phyloP scores from a whole-genome alignment of 257 asterid species.

The Mitragyna speciosa region DNA sequence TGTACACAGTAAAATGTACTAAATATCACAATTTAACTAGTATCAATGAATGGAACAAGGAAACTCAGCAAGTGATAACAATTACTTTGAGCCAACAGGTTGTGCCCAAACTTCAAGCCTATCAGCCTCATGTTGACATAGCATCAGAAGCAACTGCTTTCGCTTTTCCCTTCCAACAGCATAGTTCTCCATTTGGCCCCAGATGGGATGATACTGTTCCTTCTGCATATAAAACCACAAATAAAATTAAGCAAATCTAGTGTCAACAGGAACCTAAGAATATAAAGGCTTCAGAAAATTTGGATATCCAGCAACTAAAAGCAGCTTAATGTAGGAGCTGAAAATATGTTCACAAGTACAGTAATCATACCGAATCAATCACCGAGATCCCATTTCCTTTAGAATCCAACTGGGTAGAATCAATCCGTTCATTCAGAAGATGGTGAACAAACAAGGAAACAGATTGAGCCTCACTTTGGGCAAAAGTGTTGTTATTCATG shows the following conservation, averaged over 20 bases:
- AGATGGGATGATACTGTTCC: slow-evolving; percentile 85
- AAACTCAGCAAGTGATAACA: slow-evolving; percentile 14
- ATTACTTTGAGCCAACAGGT: slow-evolving; percentile 85
- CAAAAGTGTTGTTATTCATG: slow-evolving; percentile 65
- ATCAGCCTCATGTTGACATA: slow-evolving; percentile 95
- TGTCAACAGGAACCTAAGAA: neutral
- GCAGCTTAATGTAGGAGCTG: slow-evolving; percentile 4
- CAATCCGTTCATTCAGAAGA: slow-evolving; percentile 68
- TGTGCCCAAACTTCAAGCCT: slow-evolving; percentile 99
- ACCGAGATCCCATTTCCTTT: slow-evolving; percentile 64
- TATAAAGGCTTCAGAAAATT: neutral
- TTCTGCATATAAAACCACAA: slow-evolving; percentile 49
- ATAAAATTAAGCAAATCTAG: slow-evolving; percentile 14
- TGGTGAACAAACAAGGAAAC: slow-evolving; percentile 73
- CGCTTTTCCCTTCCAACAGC: slow-evolving; percentile 84
- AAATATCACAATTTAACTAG: slow-evolving; percentile 3
- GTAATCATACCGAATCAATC: slow-evolving; percentile 64
- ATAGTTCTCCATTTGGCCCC: slow-evolving; percentile 96
- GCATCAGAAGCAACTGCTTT: slow-evolving; percentile 83
- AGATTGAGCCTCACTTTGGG: slow-evolving; percentile 92
- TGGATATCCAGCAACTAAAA: neutral
- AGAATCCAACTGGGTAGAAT: slow-evolving; percentile 54
- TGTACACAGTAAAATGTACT: slow-evolving; percentile 14
- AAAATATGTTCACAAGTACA: slow-evolving; percentile 12
- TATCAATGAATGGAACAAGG: slow-evolving; percentile 13